Conservation (phyloP, 257 asterid genomes). For the Asclepias syriaca region DNA sequence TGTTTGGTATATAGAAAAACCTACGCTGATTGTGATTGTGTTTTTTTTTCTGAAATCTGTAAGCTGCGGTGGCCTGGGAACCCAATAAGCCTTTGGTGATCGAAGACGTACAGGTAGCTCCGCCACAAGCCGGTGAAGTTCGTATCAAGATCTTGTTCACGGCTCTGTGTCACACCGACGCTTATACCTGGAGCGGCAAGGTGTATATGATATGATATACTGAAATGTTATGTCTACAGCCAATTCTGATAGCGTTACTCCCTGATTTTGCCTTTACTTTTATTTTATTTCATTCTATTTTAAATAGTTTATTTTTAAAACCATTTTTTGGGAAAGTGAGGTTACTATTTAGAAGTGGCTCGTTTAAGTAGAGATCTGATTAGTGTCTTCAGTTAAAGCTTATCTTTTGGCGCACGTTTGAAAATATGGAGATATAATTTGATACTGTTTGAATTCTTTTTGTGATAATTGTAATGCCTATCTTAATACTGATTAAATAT, state of each 20-base stretch:
- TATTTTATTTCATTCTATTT: background rate
- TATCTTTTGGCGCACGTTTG: background rate
- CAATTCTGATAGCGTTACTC: background rate
- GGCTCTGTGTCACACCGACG: slow-evolving; percentile 93
- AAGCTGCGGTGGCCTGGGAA: slow-evolving; percentile 99
- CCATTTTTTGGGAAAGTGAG: too few relatives aligned
- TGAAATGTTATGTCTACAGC: background rate
- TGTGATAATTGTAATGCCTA: background rate
- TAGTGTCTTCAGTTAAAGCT: background rate
- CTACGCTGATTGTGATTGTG: background rate
- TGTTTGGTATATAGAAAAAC: background rate
- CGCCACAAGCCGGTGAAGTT: slow-evolving; percentile 92
- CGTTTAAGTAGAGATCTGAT: background rate
- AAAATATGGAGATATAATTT: background rate
- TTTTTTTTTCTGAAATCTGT: background rate
- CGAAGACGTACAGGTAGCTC: slow-evolving; percentile 91
- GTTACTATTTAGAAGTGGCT: background rate
- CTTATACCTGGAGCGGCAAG: slow-evolving; percentile 95
- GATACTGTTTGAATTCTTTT: background rate
- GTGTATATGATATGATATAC: slow-evolving; percentile 16
- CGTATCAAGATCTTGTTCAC: slow-evolving; percentile 68
- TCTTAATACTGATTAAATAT: background rate
- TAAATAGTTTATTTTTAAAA: too few relatives aligned
- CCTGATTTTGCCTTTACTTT: background rate
- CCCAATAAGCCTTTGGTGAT: slow-evolving; percentile 85